Evolutionary conservation across 257 asterid species (phyloP), one percentile per base, ranked within the genome.

Genomic region (Parsonsia alboflavescens): DNA sequence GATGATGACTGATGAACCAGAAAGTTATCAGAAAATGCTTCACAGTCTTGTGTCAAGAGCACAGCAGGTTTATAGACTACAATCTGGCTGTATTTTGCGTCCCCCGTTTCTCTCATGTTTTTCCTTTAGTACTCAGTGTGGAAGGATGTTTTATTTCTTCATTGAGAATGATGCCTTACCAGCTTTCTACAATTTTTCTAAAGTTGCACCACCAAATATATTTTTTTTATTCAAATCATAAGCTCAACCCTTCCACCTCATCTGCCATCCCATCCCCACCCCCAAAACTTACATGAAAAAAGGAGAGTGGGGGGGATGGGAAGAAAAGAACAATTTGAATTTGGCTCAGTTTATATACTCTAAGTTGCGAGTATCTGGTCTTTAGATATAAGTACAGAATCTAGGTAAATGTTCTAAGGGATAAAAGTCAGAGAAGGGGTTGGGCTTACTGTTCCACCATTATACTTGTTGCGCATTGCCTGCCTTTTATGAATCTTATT

Each of bases 1-100:
- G 83, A 95, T 91, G 98, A 95, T 95, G 99, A 92, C 98, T 11
- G 98, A 91, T 79, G 91, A 92, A 82, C 96, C 99, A 13, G 97
- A 95, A 78, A 82, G 82, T 68, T 95, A 95, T 85, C 99, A 95
- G 69, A 95, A 95, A 77, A 87, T 90, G 96, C 96, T 95, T 82
- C 99, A 95, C 69, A 89, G 83, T 82, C 97, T 95, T 74, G 91
- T 95, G 76, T 89, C 96, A 71, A 88, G 86, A 79, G 99, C 99
- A 85, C 99, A 95, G 82, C 99, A 95, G 97, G 99, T 92, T 77
- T 52, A 44, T 74, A 69, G 67, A 66, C 66, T 59, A 78, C 36
- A 52, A 33, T 53, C 50, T 21, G 50, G 7, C n/a, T 68, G 74
- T 21, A 68, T 58, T n/a, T 63, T 61, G 73, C 57, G 39, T 33